Evolutionary conservation across 768 basidiomycete genomes (phyloP).

Genomic region (Hygrophoropsis aurantiaca): DNA sequence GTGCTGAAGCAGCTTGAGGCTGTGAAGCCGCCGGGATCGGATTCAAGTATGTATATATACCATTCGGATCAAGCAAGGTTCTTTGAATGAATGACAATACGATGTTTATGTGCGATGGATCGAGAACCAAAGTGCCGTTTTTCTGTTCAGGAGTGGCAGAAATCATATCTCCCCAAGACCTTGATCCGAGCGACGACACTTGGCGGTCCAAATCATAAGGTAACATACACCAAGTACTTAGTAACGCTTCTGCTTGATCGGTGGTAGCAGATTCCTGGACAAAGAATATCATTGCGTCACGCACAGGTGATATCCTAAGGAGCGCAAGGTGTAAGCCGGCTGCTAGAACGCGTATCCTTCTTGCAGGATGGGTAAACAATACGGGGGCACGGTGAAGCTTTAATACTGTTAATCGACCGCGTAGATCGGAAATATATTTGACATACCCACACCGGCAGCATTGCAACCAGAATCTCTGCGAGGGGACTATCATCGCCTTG

Average conservation of each 20-base stretch:
- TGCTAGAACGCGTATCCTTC: conserved; percentile 66
- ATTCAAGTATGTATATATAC: conserved; percentile 59
- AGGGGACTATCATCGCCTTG: conserved; percentile 41
- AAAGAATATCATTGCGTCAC: conserved; percentile 50
- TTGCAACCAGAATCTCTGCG: conserved; percentile 45
- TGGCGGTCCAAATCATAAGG: conserved; percentile 70
- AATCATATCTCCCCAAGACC: conserved; percentile 51
- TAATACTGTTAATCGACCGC: conserved; percentile 5
- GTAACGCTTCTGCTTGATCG: conserved; percentile 52
- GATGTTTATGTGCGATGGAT: conserved; percentile 28
- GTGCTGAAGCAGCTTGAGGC: conserved; percentile 26
- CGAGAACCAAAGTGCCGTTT: conserved; percentile 29
- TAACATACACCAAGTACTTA: conserved; percentile 75
- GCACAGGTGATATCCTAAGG: conserved; percentile 51
- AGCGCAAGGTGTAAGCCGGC: conserved; percentile 64
- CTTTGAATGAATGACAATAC: conserved; percentile 54
- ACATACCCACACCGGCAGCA: conserved; percentile 91
- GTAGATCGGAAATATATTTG: not conserved
- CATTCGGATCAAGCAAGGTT: conserved; percentile 60
- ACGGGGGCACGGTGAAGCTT: conserved; percentile 90
- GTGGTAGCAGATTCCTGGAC: conserved; percentile 46
- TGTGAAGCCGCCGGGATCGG: conserved; percentile 50
- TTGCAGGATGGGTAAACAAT: conserved; percentile 76
- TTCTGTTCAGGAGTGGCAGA: conserved; percentile 3
- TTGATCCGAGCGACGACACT: conserved; percentile 49